Base-by-base conservation (phyloP, 2,329 filamentous ascomycete genomes). In the Blastomyces parvus region DNA sequence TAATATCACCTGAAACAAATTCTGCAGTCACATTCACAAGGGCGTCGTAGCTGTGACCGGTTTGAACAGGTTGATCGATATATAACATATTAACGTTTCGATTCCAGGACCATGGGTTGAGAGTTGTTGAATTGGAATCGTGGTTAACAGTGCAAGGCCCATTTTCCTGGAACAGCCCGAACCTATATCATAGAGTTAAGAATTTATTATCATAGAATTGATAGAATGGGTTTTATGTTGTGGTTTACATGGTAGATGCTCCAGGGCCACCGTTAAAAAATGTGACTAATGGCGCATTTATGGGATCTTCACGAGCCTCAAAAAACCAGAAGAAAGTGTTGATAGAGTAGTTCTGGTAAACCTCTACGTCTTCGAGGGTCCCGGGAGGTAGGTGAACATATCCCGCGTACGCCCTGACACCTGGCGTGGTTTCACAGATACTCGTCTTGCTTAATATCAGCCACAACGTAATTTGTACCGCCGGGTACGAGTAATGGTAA, bases 321-420 rank as follows among this genome's bases (percentile, higher is more conserved):
- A 87, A 83, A 69, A 86, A 87, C 83, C 84, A 85, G 73, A 87
- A 88, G 73, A 86, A 87, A 59, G 83, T 86, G 69, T 85, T 85
- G 67, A 85, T 84, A 1, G 80, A 77, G 67, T 85, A 85, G 63
- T 82, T 72, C 67, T 84, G 82, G 44, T 73, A 68, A 33, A 76
- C 74, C 42, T 70, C 66, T 4, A 77, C 66, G 58, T 81, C 72
- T 38, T 71, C 67, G 55, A 78, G 67, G 1, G 78, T 74, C 36
- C 76, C 77, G 2, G 79, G 78, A 1, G 82, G 82, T 3, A 86
- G 77, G 70, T 83, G 80, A 17, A 86, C 80, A 66, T 86, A 86
- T 42, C 84, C 84, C 0, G 81, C 80, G 72, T 85, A 88, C 40
- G 79, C 36, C 66, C 78, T 81, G 55, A 85, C 82, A 9, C 80